Conservation (phyloP, 1,284 basidiomycete genomes). For the Ustilago xerochloae region DNA sequence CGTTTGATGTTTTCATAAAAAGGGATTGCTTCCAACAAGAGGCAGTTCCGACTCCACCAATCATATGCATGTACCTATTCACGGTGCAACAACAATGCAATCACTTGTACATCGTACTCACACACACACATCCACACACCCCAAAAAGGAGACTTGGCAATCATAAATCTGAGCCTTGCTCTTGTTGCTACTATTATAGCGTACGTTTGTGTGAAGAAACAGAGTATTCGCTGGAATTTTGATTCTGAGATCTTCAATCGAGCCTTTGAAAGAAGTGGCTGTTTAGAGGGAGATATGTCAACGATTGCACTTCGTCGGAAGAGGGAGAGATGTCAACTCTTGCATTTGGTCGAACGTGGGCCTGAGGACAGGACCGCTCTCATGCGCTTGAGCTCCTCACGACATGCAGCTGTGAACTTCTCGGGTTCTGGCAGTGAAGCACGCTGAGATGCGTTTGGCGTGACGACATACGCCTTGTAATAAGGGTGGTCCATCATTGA, state of each 20-base stretch:
- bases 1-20: neutral
- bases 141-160: slow-evolving; percentile 33
- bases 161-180: slow-evolving; percentile 33
- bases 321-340: too few relatives aligned
- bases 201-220: neutral
- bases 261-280: too few relatives aligned
- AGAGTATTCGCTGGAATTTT: too few relatives aligned
- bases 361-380: too few relatives aligned
- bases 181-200: slow-evolving; percentile 19
- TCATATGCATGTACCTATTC: slow-evolving; percentile 25
- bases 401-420: too few relatives aligned
- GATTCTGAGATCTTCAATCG: too few relatives aligned
- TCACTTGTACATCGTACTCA: slow-evolving; percentile 44
- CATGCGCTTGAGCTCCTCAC: too few relatives aligned
- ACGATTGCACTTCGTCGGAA: too few relatives aligned
- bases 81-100: slow-evolving; percentile 25
- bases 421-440: too few relatives aligned
- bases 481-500: neutral
- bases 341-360: too few relatives aligned
- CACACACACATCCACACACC: slow-evolving; percentile 7
- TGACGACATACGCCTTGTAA: neutral
- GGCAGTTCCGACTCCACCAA: slow-evolving; percentile 20
- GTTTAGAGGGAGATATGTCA: too few relatives aligned
- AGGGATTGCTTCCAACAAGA: slow-evolving; percentile 1
- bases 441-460: too few relatives aligned